Evolutionary conservation across 2,329 filamentous ascomycete species (phyloP).

Genomic region (Trichoderma aggressivum): DNA sequence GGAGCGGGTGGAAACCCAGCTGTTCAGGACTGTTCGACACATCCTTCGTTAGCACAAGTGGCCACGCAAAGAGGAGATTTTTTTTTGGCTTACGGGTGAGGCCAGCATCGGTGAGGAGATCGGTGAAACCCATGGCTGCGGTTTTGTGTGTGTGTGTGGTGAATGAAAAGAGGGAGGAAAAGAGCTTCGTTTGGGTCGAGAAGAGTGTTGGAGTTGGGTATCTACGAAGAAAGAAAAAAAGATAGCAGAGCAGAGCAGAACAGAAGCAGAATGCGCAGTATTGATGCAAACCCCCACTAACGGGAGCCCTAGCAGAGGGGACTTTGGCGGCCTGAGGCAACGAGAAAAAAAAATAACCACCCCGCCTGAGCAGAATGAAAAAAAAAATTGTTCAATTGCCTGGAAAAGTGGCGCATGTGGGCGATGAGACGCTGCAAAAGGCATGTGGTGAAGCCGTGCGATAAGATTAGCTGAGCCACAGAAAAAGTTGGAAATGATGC

Average conservation of each 20-base stretch:
- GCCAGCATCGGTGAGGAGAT: constrained; percentile 61
- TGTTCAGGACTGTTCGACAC: constrained; percentile 56
- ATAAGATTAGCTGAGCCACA: background rate
- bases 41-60: constrained; percentile 14
- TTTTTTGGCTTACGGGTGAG: constrained; percentile 34
- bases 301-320: constrained; percentile 12
- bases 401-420: constrained; percentile 5
- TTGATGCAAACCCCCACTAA: constrained; percentile 11
- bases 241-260: background rate
- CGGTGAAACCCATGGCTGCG: constrained; percentile 59
- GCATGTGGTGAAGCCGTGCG: background rate
- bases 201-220: constrained; percentile 15
- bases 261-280: constrained; percentile 7
- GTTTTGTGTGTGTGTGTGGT: constrained; percentile 14
- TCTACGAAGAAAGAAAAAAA: constrained; percentile 19
- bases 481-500: background rate
- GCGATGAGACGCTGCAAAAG: background rate
- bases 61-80: background rate
- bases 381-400: constrained; percentile 1
- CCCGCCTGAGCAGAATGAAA: background rate
- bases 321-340: background rate
- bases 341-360: background rate
- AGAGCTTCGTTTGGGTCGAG: background rate
- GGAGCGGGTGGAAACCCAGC: constrained; percentile 67
- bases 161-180: background rate